A percentile compares a stretch with the other conserved stretches of the same genome.
Evolutionary conservation across 2,329 filamentous ascomycete genomes (phyloP).

Genomic region (Biscogniauxia mediterranea): DNA sequence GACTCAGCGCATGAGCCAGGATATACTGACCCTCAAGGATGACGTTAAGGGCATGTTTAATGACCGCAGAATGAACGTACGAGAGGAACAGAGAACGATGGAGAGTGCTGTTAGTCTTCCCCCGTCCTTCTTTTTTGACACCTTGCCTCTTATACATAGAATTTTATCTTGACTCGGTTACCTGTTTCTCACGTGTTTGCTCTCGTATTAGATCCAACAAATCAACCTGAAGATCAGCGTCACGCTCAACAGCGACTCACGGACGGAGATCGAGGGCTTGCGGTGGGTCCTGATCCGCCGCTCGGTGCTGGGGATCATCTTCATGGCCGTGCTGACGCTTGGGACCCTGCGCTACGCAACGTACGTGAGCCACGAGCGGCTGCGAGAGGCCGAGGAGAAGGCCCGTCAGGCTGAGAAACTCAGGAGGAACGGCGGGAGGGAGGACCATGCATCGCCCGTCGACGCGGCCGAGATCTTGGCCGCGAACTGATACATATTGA

Average conservation of each 20-base stretch:
- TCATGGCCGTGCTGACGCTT: constrained; percentile 63
- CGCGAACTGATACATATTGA: constrained; percentile 43
- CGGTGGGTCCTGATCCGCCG: constrained; percentile 77
- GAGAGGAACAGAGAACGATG: constrained; percentile 80
- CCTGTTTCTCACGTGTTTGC: constrained; percentile 1
- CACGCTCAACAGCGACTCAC: constrained; percentile 81
- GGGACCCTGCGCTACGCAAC: constrained; percentile 59
- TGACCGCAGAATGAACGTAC: constrained; percentile 87
- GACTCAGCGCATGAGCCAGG: constrained; percentile 79
- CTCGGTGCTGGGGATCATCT: constrained; percentile 62
- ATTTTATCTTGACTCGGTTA: background rate
- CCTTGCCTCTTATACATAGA: no score
- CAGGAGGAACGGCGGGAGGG: constrained; percentile 43
- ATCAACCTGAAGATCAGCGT: constrained; percentile 97
- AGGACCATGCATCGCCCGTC: constrained; percentile 45
- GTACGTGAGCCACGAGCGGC: constrained; percentile 50
- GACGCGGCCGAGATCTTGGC: constrained; percentile 58
- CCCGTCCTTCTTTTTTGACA: background rate
- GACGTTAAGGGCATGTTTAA: constrained; percentile 96
- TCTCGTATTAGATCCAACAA: constrained; percentile 72
- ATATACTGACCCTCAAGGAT: constrained; percentile 78
- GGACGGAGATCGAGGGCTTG: constrained; percentile 87
- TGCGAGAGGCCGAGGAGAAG: constrained; percentile 45
- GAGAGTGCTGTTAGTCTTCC: constrained; percentile 67
- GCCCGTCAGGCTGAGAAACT: constrained; percentile 43